Base-by-base conservation (phyloP, 371 early-diverging fungal genomes). In the Mucor irregularis region DNA sequence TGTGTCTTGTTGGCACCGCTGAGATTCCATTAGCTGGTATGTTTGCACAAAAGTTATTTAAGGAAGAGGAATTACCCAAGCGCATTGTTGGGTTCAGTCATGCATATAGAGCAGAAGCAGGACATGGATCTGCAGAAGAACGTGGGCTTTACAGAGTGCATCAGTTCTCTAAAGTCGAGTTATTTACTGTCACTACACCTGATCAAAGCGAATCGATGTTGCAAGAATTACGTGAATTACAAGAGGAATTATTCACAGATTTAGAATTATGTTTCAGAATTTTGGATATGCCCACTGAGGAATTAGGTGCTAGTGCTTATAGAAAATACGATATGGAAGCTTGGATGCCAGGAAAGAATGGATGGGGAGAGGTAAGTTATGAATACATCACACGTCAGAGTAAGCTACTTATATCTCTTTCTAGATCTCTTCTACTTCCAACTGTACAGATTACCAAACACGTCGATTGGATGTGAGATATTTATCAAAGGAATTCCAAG, bases 291-390 rank as follows among this genome's bases (percentile, higher is more conserved):
- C 94, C 97, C 8, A 92, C 92, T 0, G 83, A 88, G 39, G 97
- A 97, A 70, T 72, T 97, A 22, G 97, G 97, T 24, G 93, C 93
- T 8, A 91, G 94, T 53, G 96, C 95, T 0, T 92, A 88, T 69
- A 78, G 89, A 42, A 97, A 97, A 56, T 92, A 86, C 58, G 96
- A 97, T 56, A 93, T 97, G 57, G 97, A 97, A 66, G 95, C 94
- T 6, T 95, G 94, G 93, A 90, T 97, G 90, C 96, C 96, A 1
- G 95, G 94, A 4, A 80, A 90, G 37, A 74, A 84, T 35, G 67
- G 64, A 10, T 97, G 95, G 95, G 97, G 97, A 40, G 97, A 96
- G 76, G 86, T 87, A 69, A 62, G 50, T 25, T n/a, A n/a, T n/a
- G n/a, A n/a, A n/a, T n/a, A n/a, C n/a, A n/a, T n/a, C n/a, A n/a